Percentiles rank a stretch among this genome's conserved stretches.
Conservation (phyloP, 306 rosid species). For the Gillenia trifoliata region DNA sequence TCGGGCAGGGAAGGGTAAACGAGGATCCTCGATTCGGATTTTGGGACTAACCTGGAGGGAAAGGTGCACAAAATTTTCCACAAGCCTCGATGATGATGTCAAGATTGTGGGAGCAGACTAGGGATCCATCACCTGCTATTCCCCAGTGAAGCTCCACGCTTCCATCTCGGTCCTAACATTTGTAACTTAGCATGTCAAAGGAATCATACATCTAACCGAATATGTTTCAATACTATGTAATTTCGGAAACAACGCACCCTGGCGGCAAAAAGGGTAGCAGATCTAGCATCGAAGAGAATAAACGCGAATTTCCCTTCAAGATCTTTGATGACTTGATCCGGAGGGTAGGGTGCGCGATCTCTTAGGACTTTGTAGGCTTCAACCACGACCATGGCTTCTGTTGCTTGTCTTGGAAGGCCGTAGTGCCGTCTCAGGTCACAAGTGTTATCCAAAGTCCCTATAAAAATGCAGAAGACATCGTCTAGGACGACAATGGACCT, state of each 20-base stretch:
- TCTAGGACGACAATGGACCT: slow-evolving; percentile 46
- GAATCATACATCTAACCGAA: no score
- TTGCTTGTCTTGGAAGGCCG: slow-evolving; percentile 53
- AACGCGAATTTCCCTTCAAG: slow-evolving; percentile 57
- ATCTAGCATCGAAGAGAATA: slow-evolving; percentile 45
- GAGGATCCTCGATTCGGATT: slow-evolving; percentile 1
- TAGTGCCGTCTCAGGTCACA: slow-evolving; percentile 45
- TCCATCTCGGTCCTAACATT: slow-evolving; percentile 52
- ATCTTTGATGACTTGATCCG: slow-evolving; percentile 59
- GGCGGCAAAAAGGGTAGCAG: slow-evolving; percentile 40
- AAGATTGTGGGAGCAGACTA: slow-evolving; percentile 45
- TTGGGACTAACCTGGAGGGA: slow-evolving; percentile 43
- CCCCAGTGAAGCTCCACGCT: slow-evolving; percentile 46
- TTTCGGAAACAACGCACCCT: slow-evolving; percentile 30
- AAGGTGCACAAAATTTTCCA: slow-evolving; percentile 46
- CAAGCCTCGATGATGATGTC: slow-evolving; percentile 38
- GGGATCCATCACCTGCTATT: slow-evolving; percentile 50
- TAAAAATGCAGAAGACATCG: slow-evolving; percentile 49
- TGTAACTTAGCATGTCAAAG: no score
- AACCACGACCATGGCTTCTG: slow-evolving; percentile 60
- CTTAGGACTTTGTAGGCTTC: slow-evolving; percentile 54
- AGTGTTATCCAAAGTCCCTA: slow-evolving; percentile 39
- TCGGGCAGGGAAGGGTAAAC: neutral
- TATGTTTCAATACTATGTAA: no score
- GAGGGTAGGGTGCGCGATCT: slow-evolving; percentile 64